A percentile compares a stretch with the other conserved stretches of the same genome.
Evolutionary conservation across 2,329 filamentous ascomycete genomes (phyloP).

Genomic region (Pseudocercospora vitis): DNA sequence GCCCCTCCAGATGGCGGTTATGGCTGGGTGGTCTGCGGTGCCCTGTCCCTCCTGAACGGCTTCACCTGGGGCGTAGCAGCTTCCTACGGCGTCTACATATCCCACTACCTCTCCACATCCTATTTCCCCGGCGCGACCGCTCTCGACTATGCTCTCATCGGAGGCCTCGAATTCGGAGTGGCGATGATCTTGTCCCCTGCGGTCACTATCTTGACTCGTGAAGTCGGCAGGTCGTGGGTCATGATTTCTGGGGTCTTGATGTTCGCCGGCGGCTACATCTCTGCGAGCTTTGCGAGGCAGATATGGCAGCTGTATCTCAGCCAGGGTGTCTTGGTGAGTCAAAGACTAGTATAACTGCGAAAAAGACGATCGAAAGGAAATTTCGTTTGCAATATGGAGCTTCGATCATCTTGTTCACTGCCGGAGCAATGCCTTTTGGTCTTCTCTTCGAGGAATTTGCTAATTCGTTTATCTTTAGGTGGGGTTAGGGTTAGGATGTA

Average conservation of each 20-base stretch:
- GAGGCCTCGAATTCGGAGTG: constrained; percentile 42
- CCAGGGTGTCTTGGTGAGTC: constrained; percentile 44
- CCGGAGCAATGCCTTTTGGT: too few species aligned
- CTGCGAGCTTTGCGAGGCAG: constrained; percentile 40
- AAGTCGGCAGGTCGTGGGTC: constrained; percentile 30
- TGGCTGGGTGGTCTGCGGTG: constrained; percentile 38
- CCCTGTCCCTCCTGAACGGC: constrained; percentile 34
- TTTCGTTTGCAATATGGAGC: too few species aligned
- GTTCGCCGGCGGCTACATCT: constrained; percentile 39
- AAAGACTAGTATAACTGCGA: too few species aligned
- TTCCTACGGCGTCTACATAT: constrained; percentile 48
- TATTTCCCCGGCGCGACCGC: constrained; percentile 40
- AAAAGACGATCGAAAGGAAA: too few species aligned
- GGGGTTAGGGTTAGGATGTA: constrained; percentile 43
- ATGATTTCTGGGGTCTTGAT: constrained; percentile 40
- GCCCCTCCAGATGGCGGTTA: constrained; percentile 40
- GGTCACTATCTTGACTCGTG: constrained; percentile 35
- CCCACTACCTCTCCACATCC: constrained; percentile 43
- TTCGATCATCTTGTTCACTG: too few species aligned
- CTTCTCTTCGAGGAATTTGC: too few species aligned
- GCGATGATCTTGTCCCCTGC: constrained; percentile 40
- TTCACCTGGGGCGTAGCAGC: constrained; percentile 38
- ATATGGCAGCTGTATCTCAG: constrained; percentile 46
- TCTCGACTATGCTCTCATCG: constrained; percentile 45
- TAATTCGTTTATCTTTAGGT: too few species aligned